Conservation (phyloP, 2,329 filamentous ascomycete genomes). For the Dryadomyces quercus-mongolicae region DNA sequence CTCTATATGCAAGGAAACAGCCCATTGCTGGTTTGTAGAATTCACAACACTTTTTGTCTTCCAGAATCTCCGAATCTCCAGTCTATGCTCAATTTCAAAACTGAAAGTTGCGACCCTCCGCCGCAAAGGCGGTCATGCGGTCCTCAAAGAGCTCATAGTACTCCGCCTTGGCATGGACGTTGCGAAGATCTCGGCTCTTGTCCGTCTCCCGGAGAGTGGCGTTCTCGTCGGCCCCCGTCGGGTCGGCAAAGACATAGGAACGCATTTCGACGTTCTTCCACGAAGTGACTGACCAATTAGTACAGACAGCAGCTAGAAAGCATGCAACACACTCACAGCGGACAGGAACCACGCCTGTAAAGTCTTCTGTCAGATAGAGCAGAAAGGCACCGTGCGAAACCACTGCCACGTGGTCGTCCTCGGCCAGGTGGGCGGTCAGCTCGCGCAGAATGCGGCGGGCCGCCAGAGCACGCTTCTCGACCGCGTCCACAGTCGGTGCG, state of each 20-base stretch:
- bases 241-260: constrained; percentile 50
- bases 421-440: constrained; percentile 23
- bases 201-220: constrained; percentile 36
- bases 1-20: too few species aligned
- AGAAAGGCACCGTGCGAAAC: constrained; percentile 77
- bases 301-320: not conserved
- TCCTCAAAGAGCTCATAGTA: constrained; percentile 18
- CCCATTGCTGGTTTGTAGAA: too few species aligned
- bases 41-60: too few species aligned
- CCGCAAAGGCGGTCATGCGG: not conserved
- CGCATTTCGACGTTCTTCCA: constrained; percentile 66
- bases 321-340: not conserved
- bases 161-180: constrained; percentile 28
- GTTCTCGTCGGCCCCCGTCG: constrained; percentile 32
- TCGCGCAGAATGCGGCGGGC: constrained; percentile 47
- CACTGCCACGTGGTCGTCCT: constrained; percentile 55
- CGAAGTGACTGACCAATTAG: constrained; percentile 39
- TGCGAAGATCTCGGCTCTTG: constrained; percentile 28
- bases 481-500: constrained; percentile 34
- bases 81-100: not conserved
- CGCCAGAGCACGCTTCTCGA: constrained; percentile 48
- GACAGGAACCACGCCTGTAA: constrained; percentile 41
- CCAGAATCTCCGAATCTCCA: too few species aligned
- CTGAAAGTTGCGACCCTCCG: not conserved
- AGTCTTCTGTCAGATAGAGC: constrained; percentile 78